Percentiles rank a stretch among this genome's conserved stretches.
Evolutionary conservation across 176 grass and related monocot species (phyloP).

Genomic region (Alopecurus myosuroides): DNA sequence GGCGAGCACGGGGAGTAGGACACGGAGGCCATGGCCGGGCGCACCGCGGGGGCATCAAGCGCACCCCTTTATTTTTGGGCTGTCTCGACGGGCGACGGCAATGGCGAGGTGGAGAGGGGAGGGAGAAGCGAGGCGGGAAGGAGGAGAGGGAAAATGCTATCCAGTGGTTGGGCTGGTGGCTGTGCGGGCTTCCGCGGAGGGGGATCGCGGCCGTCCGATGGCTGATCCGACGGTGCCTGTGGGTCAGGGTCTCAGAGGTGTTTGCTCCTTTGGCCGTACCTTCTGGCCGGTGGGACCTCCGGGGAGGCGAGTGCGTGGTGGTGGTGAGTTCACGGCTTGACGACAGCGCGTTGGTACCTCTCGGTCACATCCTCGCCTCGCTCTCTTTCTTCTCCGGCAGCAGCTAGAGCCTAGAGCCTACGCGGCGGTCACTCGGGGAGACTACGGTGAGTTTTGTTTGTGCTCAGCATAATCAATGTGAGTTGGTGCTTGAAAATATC

Average conservation of each 20-base stretch:
- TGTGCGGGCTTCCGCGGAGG: background rate
- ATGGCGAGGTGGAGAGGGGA: background rate
- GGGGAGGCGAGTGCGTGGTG: background rate
- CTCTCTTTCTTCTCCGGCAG: background rate
- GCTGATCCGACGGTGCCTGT: background rate
- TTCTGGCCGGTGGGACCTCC: background rate
- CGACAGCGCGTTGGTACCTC: background rate
- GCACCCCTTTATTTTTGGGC: background rate
- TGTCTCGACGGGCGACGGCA: background rate
- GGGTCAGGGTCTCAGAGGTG: rapidly evolving
- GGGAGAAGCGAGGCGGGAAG: background rate
- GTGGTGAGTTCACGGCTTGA: background rate
- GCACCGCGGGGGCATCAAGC: conserved; percentile 33
- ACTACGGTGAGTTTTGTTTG: too few relatives aligned
- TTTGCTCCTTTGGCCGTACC: background rate
- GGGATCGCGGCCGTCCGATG: background rate
- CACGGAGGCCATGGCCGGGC: conserved; percentile 42
- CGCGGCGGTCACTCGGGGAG: too few relatives aligned
- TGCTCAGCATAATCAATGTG: too few relatives aligned
- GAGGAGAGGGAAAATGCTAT: conserved; percentile 8
- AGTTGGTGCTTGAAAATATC: too few relatives aligned
- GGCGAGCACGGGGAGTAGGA: conserved; percentile 28
- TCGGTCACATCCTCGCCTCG: background rate
- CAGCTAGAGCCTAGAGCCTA: background rate
- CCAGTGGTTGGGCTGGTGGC: conserved; percentile 28